These are phyloP conservation scores for Stemphylium vesicarium DNA, from an alignment of 2,329 filamentous ascomycete genomes.

Conservation along the genomic window DNA sequence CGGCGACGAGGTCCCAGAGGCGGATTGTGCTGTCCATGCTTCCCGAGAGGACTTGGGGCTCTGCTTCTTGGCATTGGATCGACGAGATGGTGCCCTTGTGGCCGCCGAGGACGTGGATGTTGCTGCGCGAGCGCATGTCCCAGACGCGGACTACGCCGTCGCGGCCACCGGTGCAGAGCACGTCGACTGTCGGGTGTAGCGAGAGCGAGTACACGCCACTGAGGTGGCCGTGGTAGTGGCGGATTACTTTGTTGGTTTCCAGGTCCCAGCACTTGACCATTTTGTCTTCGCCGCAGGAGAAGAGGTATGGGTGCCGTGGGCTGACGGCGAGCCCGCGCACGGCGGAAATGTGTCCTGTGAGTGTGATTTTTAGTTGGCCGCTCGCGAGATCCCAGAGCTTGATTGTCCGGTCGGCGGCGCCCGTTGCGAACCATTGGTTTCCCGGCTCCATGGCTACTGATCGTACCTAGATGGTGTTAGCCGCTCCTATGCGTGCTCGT, in stretches of 20 bases:
- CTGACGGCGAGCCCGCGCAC: slow-evolving; percentile 80
- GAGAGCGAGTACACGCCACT: slow-evolving; percentile 93
- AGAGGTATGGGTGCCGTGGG: slow-evolving; percentile 92
- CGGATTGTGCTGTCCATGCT: slow-evolving; percentile 72
- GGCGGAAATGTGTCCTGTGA: slow-evolving; percentile 41
- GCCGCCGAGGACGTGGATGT: slow-evolving; percentile 90
- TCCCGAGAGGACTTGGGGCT: slow-evolving; percentile 93
- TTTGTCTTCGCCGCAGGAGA: slow-evolving; percentile 98
- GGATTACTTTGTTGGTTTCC: slow-evolving; percentile 92
- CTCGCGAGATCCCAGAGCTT: slow-evolving; percentile 98
- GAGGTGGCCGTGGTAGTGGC: slow-evolving; percentile 93
- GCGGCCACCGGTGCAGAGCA: slow-evolving; percentile 91
- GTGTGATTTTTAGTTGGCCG: slow-evolving; percentile 56
- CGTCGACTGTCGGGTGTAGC: slow-evolving; percentile 92
- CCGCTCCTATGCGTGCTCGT: not conserved
- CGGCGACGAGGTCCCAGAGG: slow-evolving; percentile 93
- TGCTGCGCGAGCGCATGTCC: slow-evolving; percentile 95
- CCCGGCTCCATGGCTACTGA: slow-evolving; percentile 81
- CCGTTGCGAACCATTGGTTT: slow-evolving; percentile 97
- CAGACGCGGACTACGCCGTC: slow-evolving; percentile 95
- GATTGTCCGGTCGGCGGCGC: slow-evolving; percentile 86
- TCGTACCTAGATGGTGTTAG: slow-evolving; percentile 71
- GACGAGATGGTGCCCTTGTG: slow-evolving; percentile 91
- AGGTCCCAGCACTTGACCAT: slow-evolving; percentile 99
- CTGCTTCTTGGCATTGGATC: slow-evolving; percentile 91